These are phyloP conservation scores for Dalbergia oliveri DNA, from an alignment of 306 rosid genomes.

Conservation along the genomic window DNA sequence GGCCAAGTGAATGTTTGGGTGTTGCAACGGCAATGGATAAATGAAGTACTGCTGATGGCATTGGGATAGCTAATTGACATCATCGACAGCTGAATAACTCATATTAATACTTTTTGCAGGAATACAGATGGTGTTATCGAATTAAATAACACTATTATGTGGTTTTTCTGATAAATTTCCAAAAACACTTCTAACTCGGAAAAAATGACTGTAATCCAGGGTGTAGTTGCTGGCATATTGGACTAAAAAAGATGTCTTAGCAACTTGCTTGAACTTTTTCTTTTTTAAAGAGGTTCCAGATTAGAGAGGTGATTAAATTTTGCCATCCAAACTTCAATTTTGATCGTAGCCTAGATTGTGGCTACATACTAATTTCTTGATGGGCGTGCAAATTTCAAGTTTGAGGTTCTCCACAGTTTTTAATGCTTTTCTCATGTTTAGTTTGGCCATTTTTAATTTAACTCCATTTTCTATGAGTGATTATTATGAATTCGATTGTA, in stretches of 20 bases:
- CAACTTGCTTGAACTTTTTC: neutral
- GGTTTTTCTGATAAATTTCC: neutral
- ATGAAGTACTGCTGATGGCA: no score
- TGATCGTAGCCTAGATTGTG: neutral
- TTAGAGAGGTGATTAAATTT: neutral
- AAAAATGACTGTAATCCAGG: neutral
- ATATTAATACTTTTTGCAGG: no score
- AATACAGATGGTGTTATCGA: no score
- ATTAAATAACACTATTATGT: neutral
- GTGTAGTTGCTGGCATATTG: neutral
- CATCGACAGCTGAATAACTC: no score
- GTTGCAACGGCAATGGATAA: no score
- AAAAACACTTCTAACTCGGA: neutral
- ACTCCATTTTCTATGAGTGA: neutral
- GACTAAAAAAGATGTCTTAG: neutral
- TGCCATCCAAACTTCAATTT: neutral
- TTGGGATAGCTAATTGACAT: no score
- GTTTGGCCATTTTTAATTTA: conserved; percentile 4
- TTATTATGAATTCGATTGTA: conserved; percentile 4
- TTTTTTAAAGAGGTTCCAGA: neutral
- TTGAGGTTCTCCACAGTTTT: conserved; percentile 4
- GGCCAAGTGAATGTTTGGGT: no score
- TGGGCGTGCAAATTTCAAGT: neutral
- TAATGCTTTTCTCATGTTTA: conserved; percentile 20
- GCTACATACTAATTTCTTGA: neutral